phyloP scores from a whole-genome alignment of 805 yeast species.

The Helenozyma baotianmanensis region DNA sequence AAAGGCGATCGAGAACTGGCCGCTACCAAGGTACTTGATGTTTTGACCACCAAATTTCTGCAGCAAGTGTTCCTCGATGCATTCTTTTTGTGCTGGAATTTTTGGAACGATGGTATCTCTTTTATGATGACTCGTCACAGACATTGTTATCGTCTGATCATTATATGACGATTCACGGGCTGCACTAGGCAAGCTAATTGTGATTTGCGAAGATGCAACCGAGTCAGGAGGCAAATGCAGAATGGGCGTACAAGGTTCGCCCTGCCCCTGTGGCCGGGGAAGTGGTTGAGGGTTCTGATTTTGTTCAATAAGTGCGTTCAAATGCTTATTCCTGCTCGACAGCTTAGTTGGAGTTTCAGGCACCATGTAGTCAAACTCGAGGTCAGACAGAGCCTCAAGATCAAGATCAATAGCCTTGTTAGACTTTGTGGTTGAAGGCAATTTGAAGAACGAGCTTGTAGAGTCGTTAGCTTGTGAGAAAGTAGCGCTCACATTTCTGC shows the following conservation, averaged over 20 bases:
- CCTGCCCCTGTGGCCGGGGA: slow-evolving; percentile 2
- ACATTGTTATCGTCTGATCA: slow-evolving; percentile 9
- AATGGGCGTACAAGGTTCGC: slow-evolving; percentile 17
- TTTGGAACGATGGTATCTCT: slow-evolving; percentile 2
- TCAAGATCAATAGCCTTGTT: slow-evolving; percentile 17
- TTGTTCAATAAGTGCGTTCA: slow-evolving; percentile 4
- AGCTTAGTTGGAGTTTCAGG: slow-evolving; percentile 39
- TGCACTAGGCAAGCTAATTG: slow-evolving; percentile 12
- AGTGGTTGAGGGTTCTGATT: slow-evolving; percentile 1
- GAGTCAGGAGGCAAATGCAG: slow-evolving; percentile 18
- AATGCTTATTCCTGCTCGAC: slow-evolving; percentile 11
- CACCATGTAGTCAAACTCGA: slow-evolving; percentile 16
- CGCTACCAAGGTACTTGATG: slow-evolving; percentile 70
- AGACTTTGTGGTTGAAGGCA: slow-evolving; percentile 17
- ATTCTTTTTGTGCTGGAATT: slow-evolving; percentile 6
- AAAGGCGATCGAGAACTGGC: slow-evolving; percentile 88
- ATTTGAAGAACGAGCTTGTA: slow-evolving; percentile 29
- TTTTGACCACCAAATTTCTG: slow-evolving; percentile 49
- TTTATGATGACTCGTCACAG: slow-evolving; percentile 3
- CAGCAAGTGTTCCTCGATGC: slow-evolving; percentile 41
- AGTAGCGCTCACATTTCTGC: slow-evolving; percentile 23
- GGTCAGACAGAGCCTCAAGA: slow-evolving; percentile 16
- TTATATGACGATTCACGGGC: slow-evolving; percentile 5
- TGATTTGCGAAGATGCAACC: slow-evolving; percentile 18
- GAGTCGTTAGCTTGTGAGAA: slow-evolving; percentile 28